Evolutionary conservation across 345 rosid genomes (phyloP), one percentile per base, ranked within the genome.

Genomic region (Linum trigynum): DNA sequence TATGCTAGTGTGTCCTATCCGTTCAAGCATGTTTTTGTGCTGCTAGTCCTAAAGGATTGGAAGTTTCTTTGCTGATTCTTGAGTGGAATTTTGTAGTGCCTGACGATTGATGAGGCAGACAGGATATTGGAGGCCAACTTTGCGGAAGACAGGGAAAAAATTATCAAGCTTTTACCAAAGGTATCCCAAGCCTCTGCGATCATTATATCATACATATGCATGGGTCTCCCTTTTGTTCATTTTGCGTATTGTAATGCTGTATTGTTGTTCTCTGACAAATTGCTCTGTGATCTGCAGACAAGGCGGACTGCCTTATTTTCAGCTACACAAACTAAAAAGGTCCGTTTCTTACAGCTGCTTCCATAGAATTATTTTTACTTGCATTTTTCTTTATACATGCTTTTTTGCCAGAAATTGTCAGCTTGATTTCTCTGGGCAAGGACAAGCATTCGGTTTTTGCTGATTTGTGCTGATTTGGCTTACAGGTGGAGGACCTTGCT

Each of bases 131-230:
- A 95, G 79, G 96, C 90, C 17, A 95, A 95, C 72, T 95, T 95
- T 65, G 99, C 91, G 84, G 99, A 91, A 65, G 97, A 91, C 77
- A 95, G 91, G 99, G 87, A 82, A 75, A 95, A 91, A 80, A 95
- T 95, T 73, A 77, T 91, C 48, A 91, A 81, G 79, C 69, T 85
- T 75, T 73, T 95, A 39, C 97, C 97, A 2, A 95, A 91, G 97
- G 97, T 87, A 83, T 48, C 14, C 53, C 7, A 48, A 48, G 53
- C 53, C 14, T 5, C 14, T 9, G 12, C 14, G 2, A 48, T 48
- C 53, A 48, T 9, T 3, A 6, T 48, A 48, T 48, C 14, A 15
- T 7, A 41, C 45, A 7, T 41, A 41, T 41, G 45, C 3, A 3
- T 41, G 45, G 10, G 14, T 48, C n/a, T n/a, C 32, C 32, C 32